A percentile compares a stretch with the other conserved stretches of the same genome.
Conservation (phyloP, 352 stramenopile species). For the Phytophthora lateralis region DNA sequence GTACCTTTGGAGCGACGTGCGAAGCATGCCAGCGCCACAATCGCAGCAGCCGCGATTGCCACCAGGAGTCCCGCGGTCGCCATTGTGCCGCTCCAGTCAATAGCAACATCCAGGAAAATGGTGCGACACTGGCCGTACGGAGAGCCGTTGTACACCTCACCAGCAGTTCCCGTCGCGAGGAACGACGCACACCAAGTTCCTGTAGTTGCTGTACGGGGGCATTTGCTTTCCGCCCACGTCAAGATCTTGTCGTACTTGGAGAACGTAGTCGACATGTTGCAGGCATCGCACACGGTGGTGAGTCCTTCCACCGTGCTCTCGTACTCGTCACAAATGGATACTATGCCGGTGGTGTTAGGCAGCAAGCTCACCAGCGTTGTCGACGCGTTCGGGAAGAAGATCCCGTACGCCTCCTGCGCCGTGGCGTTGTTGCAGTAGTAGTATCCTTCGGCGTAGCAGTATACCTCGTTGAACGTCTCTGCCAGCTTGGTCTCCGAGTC, state of each 20-base stretch:
- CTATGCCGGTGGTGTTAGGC: conserved; percentile 64
- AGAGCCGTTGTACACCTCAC: conserved; percentile 62
- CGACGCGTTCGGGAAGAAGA: conserved; percentile 65
- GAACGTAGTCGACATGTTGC: conserved; percentile 57
- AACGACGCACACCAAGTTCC: conserved; percentile 69
- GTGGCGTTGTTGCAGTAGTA: conserved; percentile 86
- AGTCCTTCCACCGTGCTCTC: conserved; percentile 40
- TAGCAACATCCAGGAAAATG: conserved; percentile 68
- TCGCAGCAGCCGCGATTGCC: conserved; percentile 50
- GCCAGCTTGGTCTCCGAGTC: conserved; percentile 64
- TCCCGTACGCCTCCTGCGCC: conserved; percentile 53
- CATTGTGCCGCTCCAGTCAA: conserved; percentile 67
- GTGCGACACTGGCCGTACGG: conserved; percentile 77
- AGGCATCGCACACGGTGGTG: conserved; percentile 57
- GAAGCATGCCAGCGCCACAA: conserved; percentile 69
- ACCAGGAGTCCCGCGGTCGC: conserved; percentile 57
- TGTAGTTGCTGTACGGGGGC: conserved; percentile 51
- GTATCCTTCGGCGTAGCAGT: conserved; percentile 85
- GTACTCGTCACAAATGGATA: conserved; percentile 53
- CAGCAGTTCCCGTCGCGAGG: conserved; percentile 46
- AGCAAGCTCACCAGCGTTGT: conserved; percentile 46
- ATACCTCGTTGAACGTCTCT: conserved; percentile 78
- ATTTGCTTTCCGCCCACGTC: conserved; percentile 70
- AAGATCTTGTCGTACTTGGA: conserved; percentile 74
- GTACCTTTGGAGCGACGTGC: conserved; percentile 49